Conservation (phyloP, 2,329 filamentous ascomycete genomes). For the Fusarium multiceps region DNA sequence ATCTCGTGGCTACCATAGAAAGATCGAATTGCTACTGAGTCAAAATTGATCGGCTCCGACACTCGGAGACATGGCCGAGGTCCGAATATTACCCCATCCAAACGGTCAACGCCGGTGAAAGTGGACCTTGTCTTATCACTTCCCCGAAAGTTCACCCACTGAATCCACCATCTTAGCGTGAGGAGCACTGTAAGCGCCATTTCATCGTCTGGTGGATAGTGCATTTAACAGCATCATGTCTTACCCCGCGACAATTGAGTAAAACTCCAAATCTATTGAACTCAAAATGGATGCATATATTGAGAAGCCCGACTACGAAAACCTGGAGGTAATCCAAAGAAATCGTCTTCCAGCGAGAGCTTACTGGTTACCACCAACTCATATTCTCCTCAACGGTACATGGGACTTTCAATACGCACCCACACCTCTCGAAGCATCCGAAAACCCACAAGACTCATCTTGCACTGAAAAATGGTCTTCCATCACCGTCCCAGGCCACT, state of each 20-base stretch:
- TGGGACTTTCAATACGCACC: constrained; percentile 21
- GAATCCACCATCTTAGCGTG: background rate
- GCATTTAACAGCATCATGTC: no score
- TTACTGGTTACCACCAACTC: constrained; percentile 16
- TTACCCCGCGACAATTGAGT: no score
- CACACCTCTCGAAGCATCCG: background rate
- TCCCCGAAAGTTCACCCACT: constrained; percentile 2
- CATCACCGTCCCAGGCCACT: constrained; percentile 6
- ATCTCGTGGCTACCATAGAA: background rate
- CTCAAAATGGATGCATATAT: background rate
- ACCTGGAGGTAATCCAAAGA: constrained; percentile 13
- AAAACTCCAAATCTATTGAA: no score
- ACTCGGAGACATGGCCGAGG: background rate
- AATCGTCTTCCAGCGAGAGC: constrained; percentile 9
- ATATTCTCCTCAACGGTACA: constrained; percentile 12
- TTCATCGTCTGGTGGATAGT: background rate
- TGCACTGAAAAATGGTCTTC: background rate
- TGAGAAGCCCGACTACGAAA: constrained; percentile 16
- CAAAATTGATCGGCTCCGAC: background rate
- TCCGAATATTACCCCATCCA: background rate
- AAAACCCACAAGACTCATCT: background rate
- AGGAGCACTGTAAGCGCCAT: background rate
- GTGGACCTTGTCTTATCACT: background rate
- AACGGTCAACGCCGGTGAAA: constrained; percentile 19
- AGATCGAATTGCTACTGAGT: background rate